phyloP scores from a whole-genome alignment of 2,329 filamentous ascomycete genomes.

The Arthrobotrys musiformis region DNA sequence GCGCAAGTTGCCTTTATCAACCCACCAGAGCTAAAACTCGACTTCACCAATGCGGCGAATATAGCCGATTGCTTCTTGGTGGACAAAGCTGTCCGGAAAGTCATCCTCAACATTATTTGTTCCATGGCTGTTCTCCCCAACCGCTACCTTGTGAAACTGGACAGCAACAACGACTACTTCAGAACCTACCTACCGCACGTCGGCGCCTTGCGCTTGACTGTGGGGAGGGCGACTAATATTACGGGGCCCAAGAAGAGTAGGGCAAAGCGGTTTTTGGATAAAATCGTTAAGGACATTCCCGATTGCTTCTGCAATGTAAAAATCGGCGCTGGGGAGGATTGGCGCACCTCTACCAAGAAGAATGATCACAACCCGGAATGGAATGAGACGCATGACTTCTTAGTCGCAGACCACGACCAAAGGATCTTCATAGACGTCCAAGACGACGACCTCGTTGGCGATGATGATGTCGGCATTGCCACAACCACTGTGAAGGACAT shows the following conservation, averaged over 20 bases:
- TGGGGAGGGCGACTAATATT: slow-evolving; percentile 63
- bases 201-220: slow-evolving; percentile 65
- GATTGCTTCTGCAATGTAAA: slow-evolving; percentile 66
- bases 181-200: slow-evolving; percentile 65
- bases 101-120: slow-evolving; percentile 64
- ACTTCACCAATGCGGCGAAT: slow-evolving; percentile 66
- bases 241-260: slow-evolving; percentile 61
- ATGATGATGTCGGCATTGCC: slow-evolving; percentile 65
- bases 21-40: slow-evolving; percentile 64
- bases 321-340: slow-evolving; percentile 64
- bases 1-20: slow-evolving; percentile 67
- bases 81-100: slow-evolving; percentile 64
- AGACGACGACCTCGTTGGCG: slow-evolving; percentile 64
- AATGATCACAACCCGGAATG: slow-evolving; percentile 65
- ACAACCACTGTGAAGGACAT: slow-evolving; percentile 64
- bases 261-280: slow-evolving; percentile 63
- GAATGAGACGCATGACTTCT: slow-evolving; percentile 67
- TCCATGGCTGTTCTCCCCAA: slow-evolving; percentile 67
- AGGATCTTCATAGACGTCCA: slow-evolving; percentile 63
- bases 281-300: slow-evolving; percentile 65
- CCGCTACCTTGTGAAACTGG: slow-evolving; percentile 66
- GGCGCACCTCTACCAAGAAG: slow-evolving; percentile 65
- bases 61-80: slow-evolving; percentile 64
- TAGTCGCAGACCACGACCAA: slow-evolving; percentile 66
- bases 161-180: slow-evolving; percentile 66